Evolutionary conservation across 306 rosid species (phyloP), one percentile per base, ranked within the genome.

Genomic region (Quercus berberidifolia): DNA sequence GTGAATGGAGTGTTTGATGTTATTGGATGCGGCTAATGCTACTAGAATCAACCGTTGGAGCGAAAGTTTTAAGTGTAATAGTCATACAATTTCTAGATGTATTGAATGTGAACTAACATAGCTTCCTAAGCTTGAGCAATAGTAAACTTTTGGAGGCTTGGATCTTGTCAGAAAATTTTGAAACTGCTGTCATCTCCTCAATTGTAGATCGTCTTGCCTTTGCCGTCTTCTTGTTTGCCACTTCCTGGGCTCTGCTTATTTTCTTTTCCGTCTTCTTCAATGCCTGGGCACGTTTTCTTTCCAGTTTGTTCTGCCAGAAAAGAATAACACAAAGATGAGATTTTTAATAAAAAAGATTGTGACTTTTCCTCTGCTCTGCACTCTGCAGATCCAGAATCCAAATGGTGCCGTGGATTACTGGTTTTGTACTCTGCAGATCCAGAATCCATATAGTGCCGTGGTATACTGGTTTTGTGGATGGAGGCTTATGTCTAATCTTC

Each of bases 151-250:
- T 85, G 60, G 68, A 60, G 67, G 56, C 62, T 49, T 21, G 73
- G 41, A 54, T 31, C 56, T 46, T 73, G 17, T 57, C 68, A 56
- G 78, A 21, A 76, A 67, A 56, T 49, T 63, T 76, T 69, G 87
- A 82, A 76, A 85, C 74, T 71, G 76, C n/a, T 26, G 84, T 35
- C 25, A 88, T 77, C 14, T 87, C 77, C 78, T 89, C 89, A 11
- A 67, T 67, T 7, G 91, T 80, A 21, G 79, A 81, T 74, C 71
- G 35, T 67, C 92, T 88, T 46, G 86, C 88, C 20, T 74, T 83
- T 31, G 57, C n/a, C 77, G 79, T 87, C 71, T 84, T 86, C 84
- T 75, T 85, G 65, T 88, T 85, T 70, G 98, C 93, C 78, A 87
- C 86, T 49, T 85, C 85, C 83, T 85, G 91, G 33, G 88, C 75